Evolutionary conservation across 345 rosid genomes (phyloP).

Genomic region (Dimocarpus longan): DNA sequence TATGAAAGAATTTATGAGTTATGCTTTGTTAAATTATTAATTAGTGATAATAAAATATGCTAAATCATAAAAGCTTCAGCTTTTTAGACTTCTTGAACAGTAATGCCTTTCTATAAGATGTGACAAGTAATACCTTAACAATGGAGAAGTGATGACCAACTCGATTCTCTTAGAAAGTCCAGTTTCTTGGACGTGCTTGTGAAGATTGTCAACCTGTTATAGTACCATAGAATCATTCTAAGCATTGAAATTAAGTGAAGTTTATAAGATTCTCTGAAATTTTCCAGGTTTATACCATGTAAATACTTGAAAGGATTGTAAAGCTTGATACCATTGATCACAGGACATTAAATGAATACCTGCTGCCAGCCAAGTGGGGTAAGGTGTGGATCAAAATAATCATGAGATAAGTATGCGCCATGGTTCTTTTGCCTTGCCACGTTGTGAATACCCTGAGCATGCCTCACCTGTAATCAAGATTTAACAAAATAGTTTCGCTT

Average conservation of each 20-base stretch:
- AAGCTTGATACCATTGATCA: background rate
- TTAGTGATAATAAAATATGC: background rate
- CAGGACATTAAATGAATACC: conserved; percentile 33
- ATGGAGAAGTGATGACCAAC: conserved; percentile 67
- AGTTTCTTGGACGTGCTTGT: conserved; percentile 54
- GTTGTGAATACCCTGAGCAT: conserved; percentile 90
- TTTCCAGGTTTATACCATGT: no score
- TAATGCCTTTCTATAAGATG: background rate
- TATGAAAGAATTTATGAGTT: no score
- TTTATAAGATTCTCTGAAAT: no score
- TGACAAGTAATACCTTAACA: conserved; percentile 48
- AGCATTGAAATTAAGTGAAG: background rate
- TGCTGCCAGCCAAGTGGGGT: conserved; percentile 89
- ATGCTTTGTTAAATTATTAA: no score
- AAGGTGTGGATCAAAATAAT: conserved; percentile 71
- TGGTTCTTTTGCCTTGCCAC: conserved; percentile 66
- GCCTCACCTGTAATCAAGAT: conserved; percentile 60
- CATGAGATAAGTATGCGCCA: conserved; percentile 53
- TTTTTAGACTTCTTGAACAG: background rate
- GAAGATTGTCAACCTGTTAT: conserved; percentile 64
- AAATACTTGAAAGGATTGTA: background rate
- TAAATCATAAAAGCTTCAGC: background rate
- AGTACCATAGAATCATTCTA: conserved; percentile 6
- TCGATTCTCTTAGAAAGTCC: conserved; percentile 56
- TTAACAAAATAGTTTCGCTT: conserved; percentile 5